Percentiles rank a stretch among this genome's conserved stretches.
phyloP scores from a whole-genome alignment of 2,329 filamentous ascomycete species.

The Colletotrichum orchidophilum region DNA sequence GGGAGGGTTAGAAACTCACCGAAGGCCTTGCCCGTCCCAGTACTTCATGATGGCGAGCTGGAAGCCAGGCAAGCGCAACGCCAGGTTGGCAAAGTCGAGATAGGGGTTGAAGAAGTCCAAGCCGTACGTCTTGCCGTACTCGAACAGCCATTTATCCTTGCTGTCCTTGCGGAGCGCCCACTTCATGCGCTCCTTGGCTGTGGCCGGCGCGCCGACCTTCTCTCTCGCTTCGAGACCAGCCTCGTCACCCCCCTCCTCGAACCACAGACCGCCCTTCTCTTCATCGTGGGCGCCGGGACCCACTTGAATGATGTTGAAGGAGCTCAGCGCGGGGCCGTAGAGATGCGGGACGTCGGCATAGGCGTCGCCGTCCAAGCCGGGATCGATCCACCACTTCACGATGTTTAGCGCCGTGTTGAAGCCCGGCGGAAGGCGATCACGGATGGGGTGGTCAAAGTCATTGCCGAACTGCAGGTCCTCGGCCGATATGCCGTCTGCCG shows the following conservation, averaged over 20 bases:
- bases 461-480: slow-evolving; percentile 90
- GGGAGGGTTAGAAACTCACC: slow-evolving; percentile 61
- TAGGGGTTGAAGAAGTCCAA: slow-evolving; percentile 90
- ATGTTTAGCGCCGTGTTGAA: slow-evolving; percentile 87
- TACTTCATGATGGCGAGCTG: slow-evolving; percentile 78
- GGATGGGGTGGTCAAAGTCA: slow-evolving; percentile 92
- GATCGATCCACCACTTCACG: slow-evolving; percentile 91
- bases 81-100: slow-evolving; percentile 82
- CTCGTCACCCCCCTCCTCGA: slow-evolving; percentile 74
- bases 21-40: slow-evolving; percentile 81
- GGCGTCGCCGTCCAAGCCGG: slow-evolving; percentile 87
- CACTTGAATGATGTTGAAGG: slow-evolving; percentile 80
- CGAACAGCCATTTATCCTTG: slow-evolving; percentile 64
- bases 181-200: slow-evolving; percentile 64
- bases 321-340: slow-evolving; percentile 83
- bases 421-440: slow-evolving; percentile 84
- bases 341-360: slow-evolving; percentile 88
- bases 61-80: slow-evolving; percentile 77
- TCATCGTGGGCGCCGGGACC: slow-evolving; percentile 63
- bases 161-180: slow-evolving; percentile 62
- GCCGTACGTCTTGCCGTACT: slow-evolving; percentile 61
- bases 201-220: slow-evolving; percentile 59
- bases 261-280: slow-evolving; percentile 60
- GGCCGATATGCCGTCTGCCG: slow-evolving; percentile 65
- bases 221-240: slow-evolving; percentile 58